These are phyloP conservation scores for Maudiozyma humilis DNA, from an alignment of 1,139 yeast species.

Conservation along the genomic window DNA sequence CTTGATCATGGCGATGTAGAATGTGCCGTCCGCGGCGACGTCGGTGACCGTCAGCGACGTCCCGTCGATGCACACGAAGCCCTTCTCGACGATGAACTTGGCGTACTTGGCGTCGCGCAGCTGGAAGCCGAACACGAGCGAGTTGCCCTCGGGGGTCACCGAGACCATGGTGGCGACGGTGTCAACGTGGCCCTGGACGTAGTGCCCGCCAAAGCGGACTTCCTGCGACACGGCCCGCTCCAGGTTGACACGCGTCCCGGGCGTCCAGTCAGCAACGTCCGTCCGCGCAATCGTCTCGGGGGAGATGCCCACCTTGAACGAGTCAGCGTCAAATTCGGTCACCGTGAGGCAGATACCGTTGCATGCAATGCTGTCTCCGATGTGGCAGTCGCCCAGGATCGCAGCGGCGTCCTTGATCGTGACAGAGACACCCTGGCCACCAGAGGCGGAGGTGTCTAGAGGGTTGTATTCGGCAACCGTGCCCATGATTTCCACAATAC, in stretches of 20 bases:
- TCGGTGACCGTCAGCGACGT: conserved; percentile 83
- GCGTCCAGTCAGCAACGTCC: conserved; percentile 47
- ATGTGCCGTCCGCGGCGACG: conserved; percentile 52
- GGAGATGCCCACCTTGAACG: conserved; percentile 83
- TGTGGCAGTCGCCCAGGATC: conserved; percentile 69
- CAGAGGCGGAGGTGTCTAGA: conserved; percentile 48
- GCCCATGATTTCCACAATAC: conserved; percentile 83
- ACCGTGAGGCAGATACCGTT: conserved; percentile 91
- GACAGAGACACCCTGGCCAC: conserved; percentile 74
- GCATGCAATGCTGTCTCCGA: conserved; percentile 88
- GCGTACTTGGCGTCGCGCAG: conserved; percentile 55
- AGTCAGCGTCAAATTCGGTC: conserved; percentile 55
- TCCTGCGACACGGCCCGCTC: conserved; percentile 82
- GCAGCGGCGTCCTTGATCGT: conserved; percentile 54
- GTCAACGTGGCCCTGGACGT: conserved; percentile 96
- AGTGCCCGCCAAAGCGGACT: conserved; percentile 90
- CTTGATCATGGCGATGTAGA: conserved; percentile 83
- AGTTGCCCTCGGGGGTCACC: conserved; percentile 60
- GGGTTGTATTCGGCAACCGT: conserved; percentile 30
- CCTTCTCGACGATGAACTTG: conserved; percentile 83
- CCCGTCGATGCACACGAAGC: conserved; percentile 87
- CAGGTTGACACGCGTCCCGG: conserved; percentile 54
- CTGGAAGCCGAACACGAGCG: conserved; percentile 66
- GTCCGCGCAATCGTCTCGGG: conserved; percentile 87
- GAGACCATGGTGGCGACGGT: conserved; percentile 64